Evolutionary conservation across 2,329 filamentous ascomycete genomes (phyloP).

Genomic region (Zelopaecilomyces penicillatus): DNA sequence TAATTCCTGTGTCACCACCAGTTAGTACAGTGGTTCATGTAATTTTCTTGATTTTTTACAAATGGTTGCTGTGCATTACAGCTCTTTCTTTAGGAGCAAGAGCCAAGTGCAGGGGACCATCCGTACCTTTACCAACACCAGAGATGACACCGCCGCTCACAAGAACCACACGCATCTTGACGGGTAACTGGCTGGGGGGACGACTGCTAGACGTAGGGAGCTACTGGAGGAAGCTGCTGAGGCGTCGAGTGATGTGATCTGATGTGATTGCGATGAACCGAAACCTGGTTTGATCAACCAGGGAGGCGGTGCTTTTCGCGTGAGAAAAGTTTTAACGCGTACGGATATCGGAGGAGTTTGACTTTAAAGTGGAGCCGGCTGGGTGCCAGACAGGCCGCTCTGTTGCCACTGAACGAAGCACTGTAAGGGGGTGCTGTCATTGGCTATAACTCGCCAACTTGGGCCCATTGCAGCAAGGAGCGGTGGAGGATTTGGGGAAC

Average conservation of each 20-base stretch:
- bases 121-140: constrained; percentile 50
- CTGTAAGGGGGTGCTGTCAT: no score
- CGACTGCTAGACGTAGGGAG: not conserved
- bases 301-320: no score
- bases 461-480: no score
- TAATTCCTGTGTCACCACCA: constrained; percentile 9
- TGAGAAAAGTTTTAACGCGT: no score
- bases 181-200: not conserved
- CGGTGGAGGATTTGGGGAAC: no score
- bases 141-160: constrained; percentile 42
- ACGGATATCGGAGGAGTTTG: no score
- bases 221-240: not conserved
- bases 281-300: no score
- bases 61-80: not conserved
- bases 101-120: not conserved
- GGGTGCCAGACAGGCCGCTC: no score
- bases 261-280: no score
- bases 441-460: no score
- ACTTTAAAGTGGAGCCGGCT: no score
- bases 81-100: not conserved
- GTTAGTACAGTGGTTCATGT: not conserved
- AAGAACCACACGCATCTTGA: constrained; percentile 21
- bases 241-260: not conserved
- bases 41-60: not conserved
- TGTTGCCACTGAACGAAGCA: no score